Base-by-base conservation (phyloP, 169 alveolate species). In the Toxoplasma gondii region DNA sequence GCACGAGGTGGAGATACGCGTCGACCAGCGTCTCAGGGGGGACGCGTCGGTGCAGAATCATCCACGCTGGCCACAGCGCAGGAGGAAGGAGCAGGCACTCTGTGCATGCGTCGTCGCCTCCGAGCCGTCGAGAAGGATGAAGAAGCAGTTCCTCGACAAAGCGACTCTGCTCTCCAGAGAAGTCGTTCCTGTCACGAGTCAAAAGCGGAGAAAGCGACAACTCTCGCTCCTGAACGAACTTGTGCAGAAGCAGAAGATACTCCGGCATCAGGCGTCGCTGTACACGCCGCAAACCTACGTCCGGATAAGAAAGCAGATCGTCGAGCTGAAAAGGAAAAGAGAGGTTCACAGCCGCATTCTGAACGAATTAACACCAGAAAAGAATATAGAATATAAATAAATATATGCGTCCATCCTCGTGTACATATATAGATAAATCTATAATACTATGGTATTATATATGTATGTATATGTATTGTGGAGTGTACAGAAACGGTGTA, bases 11-110 rank as follows among this genome's bases (percentile, higher is more conserved):
- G 45, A 78, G 39, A n/a, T 78, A 78, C 39, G 86, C 86, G 39
- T 78, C 49, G 27, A 78, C 45, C n/a, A 78, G 45, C n/a, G 4
- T 4, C 7, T 45, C 45, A 19, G 86, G 86, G 7, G 39, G 10
- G 49, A 36, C 49, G 44, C 86, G 86, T 7, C 86, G 86, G 24
- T 78, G 86, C 29, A 78, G 24, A 38, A 78, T 38, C 86, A 78
- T 78, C 86, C 86, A 78, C 19, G 86, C 86, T 0, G 86, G 86
- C 86, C 86, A 78, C 10, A 78, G 44, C 22, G 86, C 86, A 16
- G 43, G 49, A 2, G 86, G 49, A 29, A 78, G 39, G 44, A n/a
- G 27, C 43, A 16, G 24, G 2, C 29, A 1, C 24, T 78, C 86
- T 2, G 86, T 16, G 86, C 86, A 78, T 78, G n/a, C 49, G n/a